Conservation (phyloP, 495 filamentous ascomycete genomes). For the Collariella sp. region DNA sequence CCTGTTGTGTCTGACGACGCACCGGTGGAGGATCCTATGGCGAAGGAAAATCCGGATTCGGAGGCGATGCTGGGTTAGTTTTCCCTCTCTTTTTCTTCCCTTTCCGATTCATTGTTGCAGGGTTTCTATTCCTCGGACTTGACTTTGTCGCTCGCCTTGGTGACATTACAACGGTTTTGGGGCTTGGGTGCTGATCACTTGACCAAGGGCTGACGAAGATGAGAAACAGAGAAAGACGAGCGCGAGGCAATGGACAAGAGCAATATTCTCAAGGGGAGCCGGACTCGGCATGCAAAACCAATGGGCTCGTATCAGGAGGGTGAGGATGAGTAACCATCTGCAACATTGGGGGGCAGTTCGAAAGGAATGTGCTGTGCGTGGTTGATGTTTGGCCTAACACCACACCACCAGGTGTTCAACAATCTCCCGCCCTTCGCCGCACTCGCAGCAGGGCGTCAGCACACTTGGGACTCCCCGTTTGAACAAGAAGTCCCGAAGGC, state of each 20-base stretch:
- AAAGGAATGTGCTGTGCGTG: background rate
- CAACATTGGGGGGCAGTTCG: slow-evolving; percentile 18
- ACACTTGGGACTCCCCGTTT: no score
- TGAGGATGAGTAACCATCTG: slow-evolving; percentile 46
- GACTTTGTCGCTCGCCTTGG: no score
- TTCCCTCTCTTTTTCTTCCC: background rate
- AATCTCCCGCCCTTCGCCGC: no score
- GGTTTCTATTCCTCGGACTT: no score
- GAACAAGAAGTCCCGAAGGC: no score
- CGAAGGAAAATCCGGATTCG: slow-evolving; percentile 37
- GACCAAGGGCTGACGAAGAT: background rate
- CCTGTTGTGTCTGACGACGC: slow-evolving; percentile 46
- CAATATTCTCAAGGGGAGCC: slow-evolving; percentile 41
- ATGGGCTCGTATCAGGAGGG: slow-evolving; percentile 44
- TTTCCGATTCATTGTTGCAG: no score
- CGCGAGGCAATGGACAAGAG: slow-evolving; percentile 43
- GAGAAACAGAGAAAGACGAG: slow-evolving; percentile 41
- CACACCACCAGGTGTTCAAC: no score
- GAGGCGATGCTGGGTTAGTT: slow-evolving; percentile 44
- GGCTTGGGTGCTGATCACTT: background rate
- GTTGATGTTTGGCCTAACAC: no score
- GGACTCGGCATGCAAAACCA: slow-evolving; percentile 42
- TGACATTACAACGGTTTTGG: no score
- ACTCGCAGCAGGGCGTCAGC: no score
- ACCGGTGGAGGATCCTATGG: slow-evolving; percentile 41